Percentiles rank a stretch among this genome's conserved stretches.
phyloP scores from a whole-genome alignment of 2,329 filamentous ascomycete species.

The Pseudomassariella vexata region DNA sequence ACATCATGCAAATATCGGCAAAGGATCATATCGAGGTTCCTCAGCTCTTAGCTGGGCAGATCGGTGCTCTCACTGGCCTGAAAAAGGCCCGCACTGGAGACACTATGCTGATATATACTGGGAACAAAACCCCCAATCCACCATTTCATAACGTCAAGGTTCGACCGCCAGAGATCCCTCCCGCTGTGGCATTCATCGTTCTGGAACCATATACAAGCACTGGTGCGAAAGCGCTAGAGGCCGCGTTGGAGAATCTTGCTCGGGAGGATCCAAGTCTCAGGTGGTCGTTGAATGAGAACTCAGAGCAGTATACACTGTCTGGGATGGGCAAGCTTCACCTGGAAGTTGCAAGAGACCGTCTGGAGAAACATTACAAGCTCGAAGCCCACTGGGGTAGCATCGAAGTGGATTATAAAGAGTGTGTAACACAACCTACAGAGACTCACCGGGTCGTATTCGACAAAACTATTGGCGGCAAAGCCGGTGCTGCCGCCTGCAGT shows the following conservation, averaged over 20 bases:
- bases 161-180: conserved; percentile 80
- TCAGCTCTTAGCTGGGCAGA: conserved; percentile 77
- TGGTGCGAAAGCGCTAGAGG: conserved; percentile 74
- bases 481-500: conserved; percentile 70
- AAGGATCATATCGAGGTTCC: conserved; percentile 80
- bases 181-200: conserved; percentile 94
- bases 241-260: conserved; percentile 70
- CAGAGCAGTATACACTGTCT: conserved; percentile 85
- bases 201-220: conserved; percentile 74
- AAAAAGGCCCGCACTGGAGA: conserved; percentile 92
- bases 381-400: conserved; percentile 84
- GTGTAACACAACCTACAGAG: conserved; percentile 52
- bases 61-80: conserved; percentile 85
- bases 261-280: conserved; percentile 90
- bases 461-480: conserved; percentile 72
- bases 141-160: conserved; percentile 72
- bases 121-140: conserved; percentile 55
- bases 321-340: conserved; percentile 97
- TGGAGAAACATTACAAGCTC: conserved; percentile 84
- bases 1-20: conserved; percentile 84
- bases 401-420: conserved; percentile 92
- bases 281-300: conserved; percentile 79
- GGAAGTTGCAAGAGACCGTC: conserved; percentile 82
- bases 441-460: conserved; percentile 64
- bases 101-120: conserved; percentile 72